Percentiles rank a stretch among this genome's conserved stretches.
These are phyloP conservation scores for Rostrohypoxylon terebratum DNA, from an alignment of 495 filamentous ascomycete species.

Conservation along the genomic window DNA sequence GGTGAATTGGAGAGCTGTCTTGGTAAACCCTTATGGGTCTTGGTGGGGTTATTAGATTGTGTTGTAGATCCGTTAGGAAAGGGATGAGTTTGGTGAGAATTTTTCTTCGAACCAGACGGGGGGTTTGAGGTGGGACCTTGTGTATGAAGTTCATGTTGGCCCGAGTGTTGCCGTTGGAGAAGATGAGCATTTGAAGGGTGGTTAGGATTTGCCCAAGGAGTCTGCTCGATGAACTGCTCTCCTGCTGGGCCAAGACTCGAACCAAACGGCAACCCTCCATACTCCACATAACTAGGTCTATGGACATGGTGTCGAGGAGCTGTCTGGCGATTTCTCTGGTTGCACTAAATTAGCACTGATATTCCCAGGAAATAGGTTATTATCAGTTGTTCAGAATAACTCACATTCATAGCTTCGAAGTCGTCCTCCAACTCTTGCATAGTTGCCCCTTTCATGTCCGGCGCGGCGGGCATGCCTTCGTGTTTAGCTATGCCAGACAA, in stretches of 20 bases:
- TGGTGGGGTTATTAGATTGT: constrained; percentile 43
- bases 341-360: constrained; percentile 29
- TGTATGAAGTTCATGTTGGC: constrained; percentile 47
- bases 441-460: constrained; percentile 76
- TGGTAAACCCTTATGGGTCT: constrained; percentile 34
- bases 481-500: constrained; percentile 92
- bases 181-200: constrained; percentile 74
- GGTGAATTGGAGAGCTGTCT: constrained; percentile 47
- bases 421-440: constrained; percentile 84
- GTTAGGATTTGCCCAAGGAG: constrained; percentile 88
- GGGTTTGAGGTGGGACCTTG: constrained; percentile 36
- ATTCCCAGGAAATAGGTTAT: not conserved
- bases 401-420: constrained; percentile 88
- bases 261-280: constrained; percentile 54
- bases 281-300: constrained; percentile 47
- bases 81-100: constrained; percentile 50
- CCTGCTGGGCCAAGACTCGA: constrained; percentile 71
- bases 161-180: constrained; percentile 56
- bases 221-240: constrained; percentile 84
- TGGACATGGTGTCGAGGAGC: constrained; percentile 39
- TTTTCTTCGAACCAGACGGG: constrained; percentile 48
- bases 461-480: constrained; percentile 95
- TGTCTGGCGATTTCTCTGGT: constrained; percentile 46
- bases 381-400: constrained; percentile 46
- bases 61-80: constrained; percentile 46